Conservation (phyloP, 169 alveolate genomes). For the Theileria equi region DNA sequence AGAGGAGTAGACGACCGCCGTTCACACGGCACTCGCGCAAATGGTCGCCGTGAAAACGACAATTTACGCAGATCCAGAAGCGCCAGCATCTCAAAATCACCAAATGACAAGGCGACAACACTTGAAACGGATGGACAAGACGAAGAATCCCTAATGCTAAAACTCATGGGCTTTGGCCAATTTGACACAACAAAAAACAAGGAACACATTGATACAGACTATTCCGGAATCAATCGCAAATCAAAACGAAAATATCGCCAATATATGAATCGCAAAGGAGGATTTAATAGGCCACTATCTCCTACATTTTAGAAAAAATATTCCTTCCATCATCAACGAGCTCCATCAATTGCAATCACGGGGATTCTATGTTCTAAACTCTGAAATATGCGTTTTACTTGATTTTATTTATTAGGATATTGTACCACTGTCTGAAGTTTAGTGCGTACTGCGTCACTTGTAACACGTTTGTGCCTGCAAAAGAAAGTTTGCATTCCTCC, state of each 20-base stretch:
- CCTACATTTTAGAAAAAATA: slow-evolving; percentile 58
- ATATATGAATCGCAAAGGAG: slow-evolving; percentile 92
- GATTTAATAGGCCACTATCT: slow-evolving; percentile 88
- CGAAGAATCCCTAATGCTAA: slow-evolving; percentile 33
- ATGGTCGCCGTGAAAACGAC: not conserved
- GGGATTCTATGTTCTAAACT: not conserved
- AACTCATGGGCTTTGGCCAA: slow-evolving; percentile 43
- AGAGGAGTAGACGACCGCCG: not conserved
- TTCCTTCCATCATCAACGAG: not conserved
- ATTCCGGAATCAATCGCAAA: slow-evolving; percentile 79
- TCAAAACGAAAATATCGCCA: slow-evolving; percentile 88
- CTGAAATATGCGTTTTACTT: not conserved
- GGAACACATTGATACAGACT: slow-evolving; percentile 76
- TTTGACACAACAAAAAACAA: slow-evolving; percentile 54
- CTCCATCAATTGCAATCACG: too few relatives aligned
- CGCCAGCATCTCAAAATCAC: not conserved
- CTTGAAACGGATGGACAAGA: slow-evolving; percentile 11
- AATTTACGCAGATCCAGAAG: not conserved
- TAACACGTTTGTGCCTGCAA: not conserved
- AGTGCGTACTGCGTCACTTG: not conserved
- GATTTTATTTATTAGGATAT: not conserved
- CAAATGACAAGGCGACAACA: not conserved
- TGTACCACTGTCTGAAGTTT: not conserved
- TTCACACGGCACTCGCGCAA: not conserved
- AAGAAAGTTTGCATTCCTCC: not conserved